Evolutionary conservation across 768 basidiomycete species (phyloP), one percentile per base, ranked within the genome.

Genomic region (Tulasnella sp.): DNA sequence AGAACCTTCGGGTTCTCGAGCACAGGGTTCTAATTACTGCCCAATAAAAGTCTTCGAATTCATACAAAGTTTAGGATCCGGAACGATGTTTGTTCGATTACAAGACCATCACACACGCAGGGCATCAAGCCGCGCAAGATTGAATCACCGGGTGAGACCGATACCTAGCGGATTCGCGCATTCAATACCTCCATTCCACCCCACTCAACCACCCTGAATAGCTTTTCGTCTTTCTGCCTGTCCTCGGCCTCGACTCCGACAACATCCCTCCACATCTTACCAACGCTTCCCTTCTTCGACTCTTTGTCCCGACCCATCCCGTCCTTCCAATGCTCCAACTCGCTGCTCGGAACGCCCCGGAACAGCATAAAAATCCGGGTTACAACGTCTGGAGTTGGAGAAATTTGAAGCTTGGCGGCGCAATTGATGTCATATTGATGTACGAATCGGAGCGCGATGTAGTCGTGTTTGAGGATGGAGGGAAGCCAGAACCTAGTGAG

Each of bases 161-260:
- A 9, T n/a, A 16, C 12, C 18, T 46, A 46, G n/a, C 22, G 9
- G 1, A 8, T n/a, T 14, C 54, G 54, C 24, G 3, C 54, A 24
- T 54, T 54, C 54, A 54, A 54, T n/a, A 88, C 84, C 82, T 89
- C 87, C 88, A 89, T 89, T 2, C 87, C 88, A 34, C 88, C 88
- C 89, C 88, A 90, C 79, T 90, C 89, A 72, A 90, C 58, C 0
- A 88, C 88, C 14, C 88, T 79, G 80, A 87, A 88, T 78, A 87
- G 77, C 4, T 80, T 76, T 11, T 75, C 78, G 75, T 88, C 85
- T 40, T 78, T 77, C 37, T 83, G 84, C 24, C 82, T 80, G 18
- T 80, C 83, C 1, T n/a, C 54, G 8, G 77, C 73, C 48, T 87
- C 84, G 1, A 87, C 84, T 1, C 87, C 88, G 7, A 75, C 74